Evolutionary conservation across 495 filamentous ascomycete species (phyloP).

Genomic region (Neurospora tetraspora): DNA sequence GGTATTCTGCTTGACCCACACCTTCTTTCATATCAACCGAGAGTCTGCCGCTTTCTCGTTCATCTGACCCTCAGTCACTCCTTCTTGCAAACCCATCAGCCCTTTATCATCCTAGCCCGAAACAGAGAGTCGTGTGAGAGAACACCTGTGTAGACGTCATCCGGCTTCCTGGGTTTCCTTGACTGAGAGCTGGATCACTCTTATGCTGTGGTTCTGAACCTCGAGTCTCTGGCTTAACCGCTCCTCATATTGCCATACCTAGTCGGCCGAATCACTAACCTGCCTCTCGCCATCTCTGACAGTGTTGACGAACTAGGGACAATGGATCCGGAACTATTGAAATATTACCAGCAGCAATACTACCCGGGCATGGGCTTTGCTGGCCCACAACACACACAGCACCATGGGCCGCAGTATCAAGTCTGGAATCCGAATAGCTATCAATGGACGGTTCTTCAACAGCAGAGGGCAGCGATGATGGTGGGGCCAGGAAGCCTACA

Average conservation of each 20-base stretch:
- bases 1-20: slow-evolving; percentile 18
- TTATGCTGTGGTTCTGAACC: background rate
- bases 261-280: background rate
- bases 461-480: slow-evolving; percentile 14
- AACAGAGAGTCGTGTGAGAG: background rate
- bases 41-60: slow-evolving; percentile 7
- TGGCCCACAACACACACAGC: slow-evolving; percentile 11
- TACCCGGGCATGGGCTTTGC: slow-evolving; percentile 7
- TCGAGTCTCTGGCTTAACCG: background rate
- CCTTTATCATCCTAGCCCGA: background rate
- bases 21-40: slow-evolving; percentile 20
- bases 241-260: background rate
- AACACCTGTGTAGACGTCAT: background rate
- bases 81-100: slow-evolving; percentile 15
- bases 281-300: background rate
- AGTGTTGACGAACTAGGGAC: background rate
- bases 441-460: slow-evolving; percentile 7
- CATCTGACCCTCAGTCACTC: slow-evolving; percentile 36
- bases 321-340: slow-evolving; percentile 24
- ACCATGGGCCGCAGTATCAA: slow-evolving; percentile 13
- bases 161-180: background rate
- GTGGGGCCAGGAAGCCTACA: slow-evolving; percentile 22
- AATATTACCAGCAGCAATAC: slow-evolving; percentile 18
- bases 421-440: slow-evolving; percentile 15
- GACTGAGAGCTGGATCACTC: background rate